A percentile compares a stretch with the other conserved stretches of the same genome.
These are phyloP conservation scores for Jatropha multifida DNA, from an alignment of 441 rosid genomes.

Conservation along the genomic window DNA sequence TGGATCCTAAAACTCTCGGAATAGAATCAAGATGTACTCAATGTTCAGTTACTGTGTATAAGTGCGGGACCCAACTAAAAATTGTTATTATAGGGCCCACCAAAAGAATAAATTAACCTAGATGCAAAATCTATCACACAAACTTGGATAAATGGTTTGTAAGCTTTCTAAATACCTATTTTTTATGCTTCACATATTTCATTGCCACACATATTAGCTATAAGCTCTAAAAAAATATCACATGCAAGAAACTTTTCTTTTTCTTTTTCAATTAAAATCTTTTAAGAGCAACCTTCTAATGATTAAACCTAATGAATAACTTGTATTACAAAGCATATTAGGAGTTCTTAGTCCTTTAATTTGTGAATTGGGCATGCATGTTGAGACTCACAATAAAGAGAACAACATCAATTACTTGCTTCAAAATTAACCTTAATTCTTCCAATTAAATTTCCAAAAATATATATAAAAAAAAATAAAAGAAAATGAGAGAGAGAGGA, in stretches of 20 bases:
- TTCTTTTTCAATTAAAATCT: not conserved
- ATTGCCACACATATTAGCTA: not conserved
- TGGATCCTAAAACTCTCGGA: too few relatives aligned
- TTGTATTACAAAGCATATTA: too few relatives aligned
- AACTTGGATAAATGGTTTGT: not conserved
- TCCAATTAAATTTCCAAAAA: not conserved
- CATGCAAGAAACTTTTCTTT: too few relatives aligned
- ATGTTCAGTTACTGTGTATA: too few relatives aligned
- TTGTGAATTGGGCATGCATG: too few relatives aligned
- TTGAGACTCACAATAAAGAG: not conserved
- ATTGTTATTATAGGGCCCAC: not conserved
- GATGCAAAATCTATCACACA: constrained; percentile 2
- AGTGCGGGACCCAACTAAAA: not conserved
- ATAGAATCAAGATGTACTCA: too few relatives aligned
- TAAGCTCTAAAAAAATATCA: not conserved
- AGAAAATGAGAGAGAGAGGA: not conserved
- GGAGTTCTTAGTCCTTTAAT: too few relatives aligned
- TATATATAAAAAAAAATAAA: not conserved
- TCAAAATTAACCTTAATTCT: not conserved
- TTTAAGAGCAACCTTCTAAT: too few relatives aligned
- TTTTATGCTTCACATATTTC: not conserved
- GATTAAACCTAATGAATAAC: too few relatives aligned
- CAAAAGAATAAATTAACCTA: not conserved
- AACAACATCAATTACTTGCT: not conserved
- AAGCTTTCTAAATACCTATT: not conserved